phyloP scores from a whole-genome alignment of 352 stramenopile genomes.

The Hyaloperonospora brassicae region DNA sequence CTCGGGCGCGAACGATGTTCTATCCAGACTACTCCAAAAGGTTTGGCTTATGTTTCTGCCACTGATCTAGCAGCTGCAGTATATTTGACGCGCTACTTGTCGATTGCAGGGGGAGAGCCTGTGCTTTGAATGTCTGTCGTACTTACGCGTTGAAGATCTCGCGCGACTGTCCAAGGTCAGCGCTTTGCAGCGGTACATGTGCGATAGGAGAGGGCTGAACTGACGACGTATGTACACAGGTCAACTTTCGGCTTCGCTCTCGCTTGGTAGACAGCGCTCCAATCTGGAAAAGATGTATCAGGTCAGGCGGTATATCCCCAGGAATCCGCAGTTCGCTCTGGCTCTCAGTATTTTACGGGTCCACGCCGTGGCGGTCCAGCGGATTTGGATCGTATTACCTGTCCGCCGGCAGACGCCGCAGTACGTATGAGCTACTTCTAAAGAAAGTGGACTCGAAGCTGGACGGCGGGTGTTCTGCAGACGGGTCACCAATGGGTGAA shows the following conservation, averaged over 20 bases:
- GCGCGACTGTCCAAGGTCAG: constrained; percentile 30
- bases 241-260: constrained; percentile 32
- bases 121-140: constrained; percentile 39
- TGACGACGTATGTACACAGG: constrained; percentile 8
- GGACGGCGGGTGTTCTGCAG: constrained; percentile 12
- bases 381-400: constrained; percentile 36
- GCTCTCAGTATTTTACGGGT: constrained; percentile 58
- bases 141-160: constrained; percentile 41
- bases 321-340: constrained; percentile 48
- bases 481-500: constrained; percentile 21
- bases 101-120: constrained; percentile 23
- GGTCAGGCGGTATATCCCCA: constrained; percentile 38
- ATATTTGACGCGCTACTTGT: background rate
- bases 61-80: background rate
- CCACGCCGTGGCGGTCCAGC: constrained; percentile 39
- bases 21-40: constrained; percentile 26
- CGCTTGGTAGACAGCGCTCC: constrained; percentile 40
- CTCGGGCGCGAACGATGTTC: constrained; percentile 12
- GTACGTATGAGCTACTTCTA: constrained; percentile 65
- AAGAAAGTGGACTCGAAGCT: constrained; percentile 45
- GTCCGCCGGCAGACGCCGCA: constrained; percentile 31
- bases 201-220: background rate
- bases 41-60: constrained; percentile 4
- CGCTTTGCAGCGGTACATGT: background rate
- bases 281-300: constrained; percentile 70